A percentile compares a stretch with the other conserved stretches of the same genome.
These are phyloP conservation scores for Malus hybrid DNA, from an alignment of 331 rosid genomes.

Conservation along the genomic window DNA sequence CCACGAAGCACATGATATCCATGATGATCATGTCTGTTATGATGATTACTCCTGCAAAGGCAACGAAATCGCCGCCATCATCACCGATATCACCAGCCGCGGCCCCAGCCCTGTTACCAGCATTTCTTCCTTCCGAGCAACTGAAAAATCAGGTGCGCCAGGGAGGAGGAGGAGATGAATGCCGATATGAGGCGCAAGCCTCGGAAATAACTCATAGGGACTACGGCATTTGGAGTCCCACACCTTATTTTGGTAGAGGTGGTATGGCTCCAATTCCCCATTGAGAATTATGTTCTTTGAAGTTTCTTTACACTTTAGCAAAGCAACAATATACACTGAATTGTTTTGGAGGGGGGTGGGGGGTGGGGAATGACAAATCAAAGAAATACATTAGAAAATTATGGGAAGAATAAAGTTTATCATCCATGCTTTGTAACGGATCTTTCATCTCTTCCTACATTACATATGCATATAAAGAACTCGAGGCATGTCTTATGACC, in stretches of 20 bases:
- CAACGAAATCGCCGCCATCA: neutral
- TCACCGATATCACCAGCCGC: slow-evolving; percentile 1
- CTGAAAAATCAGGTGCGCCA: neutral
- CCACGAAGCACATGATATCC: neutral
- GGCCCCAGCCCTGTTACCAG: neutral
- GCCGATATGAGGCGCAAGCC: neutral
- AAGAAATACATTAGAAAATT: no score
- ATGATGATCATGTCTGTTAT: neutral
- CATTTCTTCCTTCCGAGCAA: neutral
- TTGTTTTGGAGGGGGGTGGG: no score
- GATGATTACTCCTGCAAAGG: neutral
- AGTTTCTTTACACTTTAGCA: no score
- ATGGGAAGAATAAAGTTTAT: no score
- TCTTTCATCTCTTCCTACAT: no score
- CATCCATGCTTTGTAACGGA: no score
- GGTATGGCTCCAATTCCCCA: slow-evolving; percentile 49
- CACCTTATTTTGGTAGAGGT: slow-evolving; percentile 33
- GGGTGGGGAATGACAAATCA: no score
- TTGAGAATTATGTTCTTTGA: neutral
- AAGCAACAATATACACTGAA: no score
- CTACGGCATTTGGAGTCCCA: slow-evolving; percentile 39
- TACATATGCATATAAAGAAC: neutral
- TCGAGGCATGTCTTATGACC: neutral
- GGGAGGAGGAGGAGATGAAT: neutral
- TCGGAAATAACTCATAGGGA: slow-evolving; percentile 20